Conservation (phyloP, 2,329 filamentous ascomycete species). For the Aspergillus felis region DNA sequence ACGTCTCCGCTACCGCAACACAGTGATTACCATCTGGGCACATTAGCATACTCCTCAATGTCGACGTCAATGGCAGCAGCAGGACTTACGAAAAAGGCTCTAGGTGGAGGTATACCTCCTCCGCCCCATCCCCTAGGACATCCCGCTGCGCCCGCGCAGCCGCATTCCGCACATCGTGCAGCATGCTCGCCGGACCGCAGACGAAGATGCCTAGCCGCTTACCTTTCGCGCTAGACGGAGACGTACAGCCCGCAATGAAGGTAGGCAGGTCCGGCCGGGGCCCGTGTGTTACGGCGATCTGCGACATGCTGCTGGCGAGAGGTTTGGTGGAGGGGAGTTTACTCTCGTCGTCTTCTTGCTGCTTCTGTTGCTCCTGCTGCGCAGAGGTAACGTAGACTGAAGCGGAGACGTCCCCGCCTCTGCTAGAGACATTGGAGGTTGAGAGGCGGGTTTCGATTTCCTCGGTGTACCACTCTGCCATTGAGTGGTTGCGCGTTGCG, state of each 20-base stretch:
- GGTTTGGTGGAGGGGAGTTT: background rate
- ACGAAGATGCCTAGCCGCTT: slow-evolving; percentile 29
- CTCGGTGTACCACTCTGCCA: slow-evolving; percentile 12
- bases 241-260: slow-evolving; percentile 10
- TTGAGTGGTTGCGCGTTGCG: slow-evolving; percentile 5
- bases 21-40: background rate
- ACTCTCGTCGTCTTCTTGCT: background rate
- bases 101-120: slow-evolving; percentile 45
- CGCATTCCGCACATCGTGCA: slow-evolving; percentile 47
- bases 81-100: slow-evolving; percentile 46
- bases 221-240: slow-evolving; percentile 11
- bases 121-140: slow-evolving; percentile 27
- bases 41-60: no score
- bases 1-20: no score
- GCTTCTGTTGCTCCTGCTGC: background rate
- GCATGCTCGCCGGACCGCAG: slow-evolving; percentile 46
- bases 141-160: slow-evolving; percentile 42
- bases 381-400: slow-evolving; percentile 15
- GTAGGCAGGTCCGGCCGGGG: slow-evolving; percentile 32
- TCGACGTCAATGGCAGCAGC: no score
- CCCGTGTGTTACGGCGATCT: background rate
- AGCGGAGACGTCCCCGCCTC: slow-evolving; percentile 7
- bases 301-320: background rate
- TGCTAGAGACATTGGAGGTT: background rate
- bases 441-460: slow-evolving; percentile 4